Evolutionary conservation across 257 asterid species (phyloP).

Genomic region (Solanum sparsipilum): DNA sequence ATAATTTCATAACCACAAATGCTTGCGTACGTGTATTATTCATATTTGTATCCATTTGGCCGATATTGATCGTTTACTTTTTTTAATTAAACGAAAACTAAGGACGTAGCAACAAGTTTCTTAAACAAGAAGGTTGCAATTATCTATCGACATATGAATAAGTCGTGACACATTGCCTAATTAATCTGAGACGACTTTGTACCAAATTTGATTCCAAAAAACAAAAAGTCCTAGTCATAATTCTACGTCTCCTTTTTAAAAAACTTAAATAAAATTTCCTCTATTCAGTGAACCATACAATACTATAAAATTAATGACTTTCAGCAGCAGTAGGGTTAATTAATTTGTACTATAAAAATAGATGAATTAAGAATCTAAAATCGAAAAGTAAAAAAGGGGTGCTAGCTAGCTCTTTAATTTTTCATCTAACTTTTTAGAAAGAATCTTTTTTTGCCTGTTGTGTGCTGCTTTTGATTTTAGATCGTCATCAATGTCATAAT

Average conservation of each 20-base stretch:
- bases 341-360: background rate
- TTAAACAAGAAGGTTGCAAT: too few relatives aligned
- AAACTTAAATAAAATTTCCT: background rate
- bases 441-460: constrained; percentile 16
- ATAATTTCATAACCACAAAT: background rate
- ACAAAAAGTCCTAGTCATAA: constrained; percentile 11
- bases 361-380: background rate
- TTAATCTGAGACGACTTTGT: too few relatives aligned
- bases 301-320: background rate
- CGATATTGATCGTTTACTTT: too few relatives aligned
- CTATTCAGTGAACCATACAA: background rate
- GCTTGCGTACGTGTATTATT: background rate
- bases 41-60: background rate
- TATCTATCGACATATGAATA: too few relatives aligned
- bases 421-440: constrained; percentile 12
- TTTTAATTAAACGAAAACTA: too few relatives aligned
- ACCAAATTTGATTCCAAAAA: too few relatives aligned
- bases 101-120: background rate
- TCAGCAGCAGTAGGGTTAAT: background rate
- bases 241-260: background rate
- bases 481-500: background rate
- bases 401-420: background rate
- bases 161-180: too few relatives aligned
- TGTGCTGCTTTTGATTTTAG: constrained; percentile 5
- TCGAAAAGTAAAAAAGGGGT: background rate